These are phyloP conservation scores for Arbutus unedo DNA, from an alignment of 148 eudicot species.

Conservation along the genomic window DNA sequence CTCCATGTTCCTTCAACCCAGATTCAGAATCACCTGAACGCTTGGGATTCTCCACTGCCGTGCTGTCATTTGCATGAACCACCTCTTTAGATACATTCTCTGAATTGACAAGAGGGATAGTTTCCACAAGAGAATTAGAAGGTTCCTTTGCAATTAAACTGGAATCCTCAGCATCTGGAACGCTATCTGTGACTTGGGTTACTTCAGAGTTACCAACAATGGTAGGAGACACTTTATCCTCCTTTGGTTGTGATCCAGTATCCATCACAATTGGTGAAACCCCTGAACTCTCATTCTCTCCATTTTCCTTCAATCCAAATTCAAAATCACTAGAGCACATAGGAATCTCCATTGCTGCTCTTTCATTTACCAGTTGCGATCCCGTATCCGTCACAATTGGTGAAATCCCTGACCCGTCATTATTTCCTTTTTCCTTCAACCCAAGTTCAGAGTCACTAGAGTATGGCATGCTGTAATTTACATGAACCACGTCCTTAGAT, in stretches of 20 bases:
- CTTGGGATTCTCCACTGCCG: not conserved
- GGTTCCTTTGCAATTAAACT: conserved; percentile 15
- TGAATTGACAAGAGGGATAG: not conserved
- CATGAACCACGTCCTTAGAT: conserved; percentile 16
- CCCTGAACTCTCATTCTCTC: conserved; percentile 17
- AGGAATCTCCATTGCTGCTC: too few relatives aligned
- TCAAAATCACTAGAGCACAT: not conserved
- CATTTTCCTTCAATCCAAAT: conserved; percentile 18
- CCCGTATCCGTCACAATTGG: not conserved
- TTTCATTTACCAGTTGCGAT: too few relatives aligned
- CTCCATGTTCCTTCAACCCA: conserved; percentile 20
- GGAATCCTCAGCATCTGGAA: conserved; percentile 17
- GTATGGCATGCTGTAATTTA: not conserved
- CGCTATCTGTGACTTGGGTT: conserved; percentile 20
- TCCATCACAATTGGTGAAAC: conserved; percentile 15
- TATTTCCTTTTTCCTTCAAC: conserved; percentile 17
- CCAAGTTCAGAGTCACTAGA: conserved; percentile 3
- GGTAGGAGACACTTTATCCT: conserved; percentile 12
- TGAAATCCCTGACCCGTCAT: conserved; percentile 11
- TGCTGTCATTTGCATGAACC: conserved; percentile 7
- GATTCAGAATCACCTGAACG: conserved; percentile 1
- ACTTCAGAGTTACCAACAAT: conserved; percentile 5
- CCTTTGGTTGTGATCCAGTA: conserved; percentile 14
- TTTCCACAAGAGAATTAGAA: conserved; percentile 12
- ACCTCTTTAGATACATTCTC: conserved; percentile 13